These are phyloP conservation scores for Calcarisporium arbuscula DNA, from an alignment of 2,329 filamentous ascomycete genomes.

Conservation along the genomic window DNA sequence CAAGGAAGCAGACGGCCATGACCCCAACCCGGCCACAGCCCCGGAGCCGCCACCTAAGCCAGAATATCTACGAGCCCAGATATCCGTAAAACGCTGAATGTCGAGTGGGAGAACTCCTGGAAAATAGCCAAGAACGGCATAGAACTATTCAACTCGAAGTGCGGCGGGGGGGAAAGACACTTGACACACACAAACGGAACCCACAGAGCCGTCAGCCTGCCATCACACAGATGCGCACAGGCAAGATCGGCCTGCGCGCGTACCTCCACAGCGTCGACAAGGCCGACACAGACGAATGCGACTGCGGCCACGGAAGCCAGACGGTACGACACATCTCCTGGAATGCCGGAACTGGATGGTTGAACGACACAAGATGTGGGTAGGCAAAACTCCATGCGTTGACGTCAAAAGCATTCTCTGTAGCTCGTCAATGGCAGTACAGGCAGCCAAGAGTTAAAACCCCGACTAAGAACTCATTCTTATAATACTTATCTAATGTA, in stretches of 20 bases:
- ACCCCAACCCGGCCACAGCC: neutral
- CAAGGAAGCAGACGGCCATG: slow-evolving; percentile 32
- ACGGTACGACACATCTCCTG: slow-evolving; percentile 22
- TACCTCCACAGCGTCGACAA: slow-evolving; percentile 24
- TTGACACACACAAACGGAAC: slow-evolving; percentile 9
- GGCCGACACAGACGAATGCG: slow-evolving; percentile 21
- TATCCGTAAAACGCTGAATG: slow-evolving; percentile 9
- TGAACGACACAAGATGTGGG: slow-evolving; percentile 17
- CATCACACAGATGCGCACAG: slow-evolving; percentile 19
- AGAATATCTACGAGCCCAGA: slow-evolving; percentile 6
- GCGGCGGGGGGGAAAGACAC: slow-evolving; percentile 4
- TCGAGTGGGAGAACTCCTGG: slow-evolving; percentile 9
- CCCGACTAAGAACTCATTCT: too few relatives aligned
- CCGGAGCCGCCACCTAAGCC: too few relatives aligned
- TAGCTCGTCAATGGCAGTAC: slow-evolving; percentile 22
- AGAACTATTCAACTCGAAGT: slow-evolving; percentile 9
- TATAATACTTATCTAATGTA: too few relatives aligned
- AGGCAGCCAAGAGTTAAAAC: slow-evolving; percentile 29
- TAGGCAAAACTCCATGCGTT: slow-evolving; percentile 13
- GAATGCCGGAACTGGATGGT: slow-evolving; percentile 22
- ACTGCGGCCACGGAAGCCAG: slow-evolving; percentile 19
- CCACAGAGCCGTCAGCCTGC: slow-evolving; percentile 16
- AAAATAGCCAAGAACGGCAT: slow-evolving; percentile 4
- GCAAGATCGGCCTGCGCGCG: slow-evolving; percentile 18
- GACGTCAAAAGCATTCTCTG: slow-evolving; percentile 27